phyloP scores from a whole-genome alignment of 768 basidiomycete species.

The Phylloporus rhodoxanthus region DNA sequence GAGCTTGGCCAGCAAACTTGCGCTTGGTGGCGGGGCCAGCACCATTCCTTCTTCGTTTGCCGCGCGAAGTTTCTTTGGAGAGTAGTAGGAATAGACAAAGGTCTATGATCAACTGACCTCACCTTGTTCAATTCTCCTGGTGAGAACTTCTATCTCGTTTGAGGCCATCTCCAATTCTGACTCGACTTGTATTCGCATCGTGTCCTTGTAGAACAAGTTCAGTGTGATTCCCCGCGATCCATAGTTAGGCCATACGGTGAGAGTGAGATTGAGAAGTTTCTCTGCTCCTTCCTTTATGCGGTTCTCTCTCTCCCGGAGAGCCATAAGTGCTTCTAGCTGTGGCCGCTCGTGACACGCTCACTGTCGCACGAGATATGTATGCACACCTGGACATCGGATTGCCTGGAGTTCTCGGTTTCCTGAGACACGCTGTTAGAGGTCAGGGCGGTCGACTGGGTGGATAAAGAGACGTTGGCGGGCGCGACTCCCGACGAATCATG shows the following conservation, averaged over 20 bases:
- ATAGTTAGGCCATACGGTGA: slow-evolving; percentile 36
- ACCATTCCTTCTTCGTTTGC: slow-evolving; percentile 29
- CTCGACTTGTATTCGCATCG: slow-evolving; percentile 67
- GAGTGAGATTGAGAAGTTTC: slow-evolving; percentile 69
- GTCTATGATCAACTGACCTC: not conserved
- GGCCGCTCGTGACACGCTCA: slow-evolving; percentile 3
- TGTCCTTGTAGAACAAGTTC: slow-evolving; percentile 37
- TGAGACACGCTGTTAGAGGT: slow-evolving; percentile 20
- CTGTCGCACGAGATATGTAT: not conserved
- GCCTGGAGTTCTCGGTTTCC: slow-evolving; percentile 19
- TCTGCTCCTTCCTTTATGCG: slow-evolving; percentile 90
- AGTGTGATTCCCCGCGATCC: slow-evolving; percentile 7
- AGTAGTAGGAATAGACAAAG: not conserved
- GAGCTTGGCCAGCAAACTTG: slow-evolving; percentile 32
- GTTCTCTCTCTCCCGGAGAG: slow-evolving; percentile 67
- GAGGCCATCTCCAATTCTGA: slow-evolving; percentile 73
- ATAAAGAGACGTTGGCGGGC: slow-evolving; percentile 22
- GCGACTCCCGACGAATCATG: slow-evolving; percentile 21
- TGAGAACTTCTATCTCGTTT: slow-evolving; percentile 64
- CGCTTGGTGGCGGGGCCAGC: slow-evolving; percentile 24
- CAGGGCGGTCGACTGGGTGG: slow-evolving; percentile 27
- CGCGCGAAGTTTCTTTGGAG: slow-evolving; percentile 25
- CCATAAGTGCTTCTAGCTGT: slow-evolving; percentile 64
- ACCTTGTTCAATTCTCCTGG: slow-evolving; percentile 45
- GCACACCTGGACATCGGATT: slow-evolving; percentile 29